Conservation (phyloP, 805 yeast species). For the Danielozyma ontarioensis region DNA sequence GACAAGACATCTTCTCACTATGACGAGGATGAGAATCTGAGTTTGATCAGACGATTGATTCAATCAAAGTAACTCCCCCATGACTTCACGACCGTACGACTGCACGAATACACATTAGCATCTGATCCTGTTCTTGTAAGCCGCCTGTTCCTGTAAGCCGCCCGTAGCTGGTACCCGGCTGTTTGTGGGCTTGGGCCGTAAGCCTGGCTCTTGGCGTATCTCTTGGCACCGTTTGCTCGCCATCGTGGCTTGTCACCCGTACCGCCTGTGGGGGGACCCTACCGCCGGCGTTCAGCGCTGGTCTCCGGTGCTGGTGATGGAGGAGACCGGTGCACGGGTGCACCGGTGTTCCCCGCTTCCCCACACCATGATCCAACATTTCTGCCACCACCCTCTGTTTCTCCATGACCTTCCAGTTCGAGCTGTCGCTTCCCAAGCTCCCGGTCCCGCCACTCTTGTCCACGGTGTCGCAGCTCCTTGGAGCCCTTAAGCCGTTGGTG, state of each 20-base stretch:
- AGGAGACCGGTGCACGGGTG: too few species aligned
- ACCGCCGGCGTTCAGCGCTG: too few species aligned
- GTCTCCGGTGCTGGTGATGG: too few species aligned
- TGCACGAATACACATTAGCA: not conserved
- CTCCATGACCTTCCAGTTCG: conserved; percentile 20
- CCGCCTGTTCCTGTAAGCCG: too few species aligned
- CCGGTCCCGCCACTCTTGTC: conserved; percentile 56
- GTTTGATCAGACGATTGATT: conserved; percentile 13
- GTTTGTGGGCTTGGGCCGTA: too few species aligned
- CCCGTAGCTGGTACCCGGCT: too few species aligned
- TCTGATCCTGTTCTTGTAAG: too few species aligned
- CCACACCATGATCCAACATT: not conserved
- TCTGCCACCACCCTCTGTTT: not conserved
- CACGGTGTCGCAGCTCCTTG: conserved; percentile 49
- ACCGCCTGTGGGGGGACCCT: too few species aligned
- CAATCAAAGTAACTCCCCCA: not conserved
- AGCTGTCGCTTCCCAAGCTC: conserved; percentile 45
- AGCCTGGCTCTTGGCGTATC: too few species aligned
- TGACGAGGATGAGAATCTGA: conserved; percentile 13
- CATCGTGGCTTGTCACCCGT: too few species aligned
- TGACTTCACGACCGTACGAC: not conserved
- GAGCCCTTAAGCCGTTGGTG: conserved; percentile 57
- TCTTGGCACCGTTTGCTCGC: too few species aligned
- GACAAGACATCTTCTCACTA: conserved; percentile 10
- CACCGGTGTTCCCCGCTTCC: too few species aligned